Percentiles rank a stretch among this genome's conserved stretches.
phyloP scores from a whole-genome alignment of 768 basidiomycete species.

The Auriculariales sp. region DNA sequence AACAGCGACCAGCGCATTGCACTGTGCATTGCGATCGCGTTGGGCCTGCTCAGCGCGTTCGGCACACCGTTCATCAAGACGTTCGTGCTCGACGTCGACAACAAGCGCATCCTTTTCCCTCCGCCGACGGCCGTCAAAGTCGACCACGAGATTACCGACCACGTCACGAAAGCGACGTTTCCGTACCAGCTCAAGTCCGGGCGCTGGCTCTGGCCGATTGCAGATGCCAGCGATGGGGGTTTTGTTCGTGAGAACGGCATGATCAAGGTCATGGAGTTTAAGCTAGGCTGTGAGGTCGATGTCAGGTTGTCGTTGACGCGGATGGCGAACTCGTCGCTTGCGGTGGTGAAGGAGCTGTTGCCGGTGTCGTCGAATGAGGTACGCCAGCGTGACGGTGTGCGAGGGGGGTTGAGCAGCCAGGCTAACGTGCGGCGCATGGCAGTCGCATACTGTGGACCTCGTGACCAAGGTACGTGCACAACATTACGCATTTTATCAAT shows the following conservation, averaged over 20 bases:
- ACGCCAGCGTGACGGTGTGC: too few species aligned
- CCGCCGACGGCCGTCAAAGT: neutral
- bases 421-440: too few species aligned
- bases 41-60: neutral
- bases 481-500: too few species aligned
- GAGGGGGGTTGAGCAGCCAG: too few species aligned
- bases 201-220: neutral
- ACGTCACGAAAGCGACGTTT: neutral
- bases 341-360: too few species aligned
- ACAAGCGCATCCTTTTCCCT: neutral
- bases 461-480: too few species aligned
- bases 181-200: neutral
- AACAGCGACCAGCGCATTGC: neutral
- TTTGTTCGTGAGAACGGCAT: neutral
- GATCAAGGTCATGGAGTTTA: constrained; percentile 1
- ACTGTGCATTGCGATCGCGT: neutral
- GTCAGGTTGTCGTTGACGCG: too few species aligned
- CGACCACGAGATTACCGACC: neutral
- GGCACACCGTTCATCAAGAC: neutral
- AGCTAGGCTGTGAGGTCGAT: neutral
- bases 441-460: too few species aligned
- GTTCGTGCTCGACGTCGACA: neutral
- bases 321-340: too few species aligned
- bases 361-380: too few species aligned
- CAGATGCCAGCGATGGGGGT: neutral